Conservation (phyloP, 371 early-diverging fungal genomes). For the Apophysomyces ossiformis region DNA sequence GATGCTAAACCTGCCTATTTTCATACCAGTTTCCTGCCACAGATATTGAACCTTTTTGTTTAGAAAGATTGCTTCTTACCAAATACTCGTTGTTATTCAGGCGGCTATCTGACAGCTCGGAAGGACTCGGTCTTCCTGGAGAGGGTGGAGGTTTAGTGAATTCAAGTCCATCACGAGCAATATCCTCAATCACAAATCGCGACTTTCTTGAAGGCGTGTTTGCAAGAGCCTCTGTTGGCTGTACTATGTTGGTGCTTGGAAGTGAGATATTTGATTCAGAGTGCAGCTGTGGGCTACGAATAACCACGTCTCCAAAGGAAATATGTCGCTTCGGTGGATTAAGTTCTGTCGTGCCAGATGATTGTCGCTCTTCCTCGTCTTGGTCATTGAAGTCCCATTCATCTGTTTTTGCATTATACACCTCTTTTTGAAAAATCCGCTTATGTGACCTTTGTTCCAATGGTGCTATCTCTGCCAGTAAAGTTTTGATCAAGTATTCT, state of each 20-base stretch:
- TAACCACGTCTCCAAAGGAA: conserved; percentile 55
- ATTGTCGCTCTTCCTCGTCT: conserved; percentile 16
- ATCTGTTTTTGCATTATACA: conserved; percentile 27
- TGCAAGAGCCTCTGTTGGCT: neutral
- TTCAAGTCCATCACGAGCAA: conserved; percentile 14
- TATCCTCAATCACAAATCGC: conserved; percentile 60
- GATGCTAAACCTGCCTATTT: conserved; percentile 66
- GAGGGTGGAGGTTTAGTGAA: neutral
- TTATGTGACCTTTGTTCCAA: conserved; percentile 67
- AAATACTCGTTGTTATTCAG: neutral
- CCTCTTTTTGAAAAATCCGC: conserved; percentile 39
- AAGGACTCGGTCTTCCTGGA: conserved; percentile 12
- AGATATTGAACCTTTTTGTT: neutral
- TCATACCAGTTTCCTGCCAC: conserved; percentile 43
- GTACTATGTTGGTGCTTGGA: neutral
- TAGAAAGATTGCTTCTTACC: neutral
- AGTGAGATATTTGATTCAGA: neutral
- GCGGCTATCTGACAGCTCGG: conserved; percentile 10
- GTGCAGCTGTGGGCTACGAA: conserved; percentile 28
- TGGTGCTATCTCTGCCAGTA: conserved; percentile 73
- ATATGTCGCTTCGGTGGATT: conserved; percentile 39
- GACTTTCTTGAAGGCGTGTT: conserved; percentile 38
- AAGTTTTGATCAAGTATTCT: conserved; percentile 60
- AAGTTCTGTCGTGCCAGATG: neutral
- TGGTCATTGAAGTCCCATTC: conserved; percentile 53